Evolutionary conservation across 179 eudicot species (phyloP).

Genomic region (Beta lomatogona): DNA sequence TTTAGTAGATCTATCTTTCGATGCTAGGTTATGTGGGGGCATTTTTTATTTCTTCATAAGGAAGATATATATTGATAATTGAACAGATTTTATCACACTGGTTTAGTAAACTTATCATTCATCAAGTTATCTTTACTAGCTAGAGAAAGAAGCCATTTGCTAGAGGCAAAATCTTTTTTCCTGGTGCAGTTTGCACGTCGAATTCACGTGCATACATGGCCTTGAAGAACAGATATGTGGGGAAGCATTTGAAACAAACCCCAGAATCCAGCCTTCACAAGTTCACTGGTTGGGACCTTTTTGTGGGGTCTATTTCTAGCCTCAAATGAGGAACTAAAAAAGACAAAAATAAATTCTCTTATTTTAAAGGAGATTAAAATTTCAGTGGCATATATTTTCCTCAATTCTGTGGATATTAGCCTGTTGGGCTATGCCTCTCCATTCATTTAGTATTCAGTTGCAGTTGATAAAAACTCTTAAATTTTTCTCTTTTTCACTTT

Average conservation of each 20-base stretch:
- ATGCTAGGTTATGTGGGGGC: not conserved
- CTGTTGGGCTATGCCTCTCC: conserved; percentile 29
- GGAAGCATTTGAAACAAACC: conserved; percentile 25
- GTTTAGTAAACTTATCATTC: not conserved
- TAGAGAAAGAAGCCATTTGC: not conserved
- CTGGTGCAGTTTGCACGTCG: conserved; percentile 5
- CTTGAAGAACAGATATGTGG: not conserved
- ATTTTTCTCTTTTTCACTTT: not conserved
- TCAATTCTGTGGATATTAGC: conserved; percentile 39
- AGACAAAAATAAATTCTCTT: not conserved
- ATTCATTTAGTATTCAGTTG: conserved; percentile 34
- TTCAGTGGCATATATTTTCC: conserved; percentile 39
- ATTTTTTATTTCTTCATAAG: conserved; percentile 5
- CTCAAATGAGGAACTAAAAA: conserved; percentile 14
- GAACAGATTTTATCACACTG: not conserved
- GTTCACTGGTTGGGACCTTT: conserved; percentile 17
- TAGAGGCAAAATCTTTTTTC: conserved; percentile 1
- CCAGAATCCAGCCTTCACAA: conserved; percentile 17
- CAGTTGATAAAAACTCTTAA: not conserved
- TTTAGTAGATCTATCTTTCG: conserved; percentile 7
- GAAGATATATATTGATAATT: not conserved
- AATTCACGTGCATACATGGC: conserved; percentile 18
- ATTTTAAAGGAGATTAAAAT: not conserved
- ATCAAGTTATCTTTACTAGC: not conserved
- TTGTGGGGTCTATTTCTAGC: conserved; percentile 29